These are phyloP conservation scores for Saturnispora serradocipensis DNA, from an alignment of 805 yeast species.

Conservation along the genomic window DNA sequence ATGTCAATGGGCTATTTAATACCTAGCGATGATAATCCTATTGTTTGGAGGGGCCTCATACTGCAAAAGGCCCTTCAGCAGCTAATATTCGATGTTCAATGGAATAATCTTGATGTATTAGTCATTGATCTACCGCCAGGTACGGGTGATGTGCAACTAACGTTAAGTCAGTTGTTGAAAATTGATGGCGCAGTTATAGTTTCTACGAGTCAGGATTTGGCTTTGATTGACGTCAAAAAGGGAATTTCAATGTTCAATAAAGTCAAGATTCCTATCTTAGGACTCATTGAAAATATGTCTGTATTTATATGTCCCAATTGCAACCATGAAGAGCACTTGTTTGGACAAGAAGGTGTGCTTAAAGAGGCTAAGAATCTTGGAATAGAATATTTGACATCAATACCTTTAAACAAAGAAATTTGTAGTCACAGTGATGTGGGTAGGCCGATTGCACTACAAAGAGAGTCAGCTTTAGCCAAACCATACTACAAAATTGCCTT, in stretches of 20 bases:
- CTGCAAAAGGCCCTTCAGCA: constrained; percentile 84
- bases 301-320: constrained; percentile 69
- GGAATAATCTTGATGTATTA: constrained; percentile 58
- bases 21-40: constrained; percentile 52
- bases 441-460: constrained; percentile 45
- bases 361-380: constrained; percentile 37
- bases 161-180: constrained; percentile 68
- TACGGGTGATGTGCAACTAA: constrained; percentile 79
- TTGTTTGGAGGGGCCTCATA: constrained; percentile 82
- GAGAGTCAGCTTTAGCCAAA: constrained; percentile 28
- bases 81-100: constrained; percentile 70
- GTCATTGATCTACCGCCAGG: constrained; percentile 89
- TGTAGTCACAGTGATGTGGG: constrained; percentile 58
- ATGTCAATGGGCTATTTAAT: constrained; percentile 88
- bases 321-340: constrained; percentile 60
- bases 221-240: constrained; percentile 68
- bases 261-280: constrained; percentile 61
- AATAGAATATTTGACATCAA: constrained; percentile 48
- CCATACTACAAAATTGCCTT: constrained; percentile 45
- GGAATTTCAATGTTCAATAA: constrained; percentile 74
- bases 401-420: constrained; percentile 57
- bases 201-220: constrained; percentile 81
- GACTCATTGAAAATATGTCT: constrained; percentile 80
- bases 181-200: constrained; percentile 77
- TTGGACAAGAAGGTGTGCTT: constrained; percentile 58